Conservation (phyloP, 2,329 filamentous ascomycete genomes). For the Alternaria dauci region DNA sequence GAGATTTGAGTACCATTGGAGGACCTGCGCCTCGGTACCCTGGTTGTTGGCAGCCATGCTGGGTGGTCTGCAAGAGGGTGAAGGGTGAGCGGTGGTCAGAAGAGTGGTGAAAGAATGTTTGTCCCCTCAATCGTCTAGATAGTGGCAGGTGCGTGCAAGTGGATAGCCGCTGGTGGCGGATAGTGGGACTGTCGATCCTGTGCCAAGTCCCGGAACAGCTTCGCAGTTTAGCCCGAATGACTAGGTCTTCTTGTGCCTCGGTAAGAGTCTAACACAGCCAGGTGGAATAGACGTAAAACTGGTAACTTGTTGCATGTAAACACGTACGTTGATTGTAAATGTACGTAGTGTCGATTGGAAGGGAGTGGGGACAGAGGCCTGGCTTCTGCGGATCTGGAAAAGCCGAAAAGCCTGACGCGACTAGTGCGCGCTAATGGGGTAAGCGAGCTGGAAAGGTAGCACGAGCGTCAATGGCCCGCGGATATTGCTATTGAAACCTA, state of each 20-base stretch:
- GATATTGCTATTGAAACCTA: background rate
- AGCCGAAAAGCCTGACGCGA: slow-evolving; percentile 23
- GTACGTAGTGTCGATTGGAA: slow-evolving; percentile 14
- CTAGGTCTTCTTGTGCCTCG: background rate
- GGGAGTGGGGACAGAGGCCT: slow-evolving; percentile 20
- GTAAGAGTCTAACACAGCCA: background rate
- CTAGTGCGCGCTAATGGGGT: slow-evolving; percentile 33
- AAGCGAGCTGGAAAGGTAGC: slow-evolving; percentile 24
- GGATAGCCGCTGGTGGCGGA: slow-evolving; percentile 27
- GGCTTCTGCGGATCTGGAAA: slow-evolving; percentile 26
- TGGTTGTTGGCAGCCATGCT: slow-evolving; percentile 33
- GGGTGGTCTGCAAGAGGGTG: slow-evolving; percentile 7
- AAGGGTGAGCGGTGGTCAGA: slow-evolving; percentile 9
- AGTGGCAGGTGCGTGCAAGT: slow-evolving; percentile 14
- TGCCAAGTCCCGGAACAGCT: slow-evolving; percentile 21
- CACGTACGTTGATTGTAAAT: slow-evolving; percentile 17
- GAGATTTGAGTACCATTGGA: slow-evolving; percentile 48
- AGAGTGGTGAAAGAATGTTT: slow-evolving; percentile 18
- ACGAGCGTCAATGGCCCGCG: slow-evolving; percentile 6
- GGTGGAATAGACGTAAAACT: background rate
- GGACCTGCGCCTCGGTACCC: slow-evolving; percentile 32
- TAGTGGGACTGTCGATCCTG: slow-evolving; percentile 25
- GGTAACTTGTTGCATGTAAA: slow-evolving; percentile 1
- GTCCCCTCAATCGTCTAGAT: slow-evolving; percentile 16
- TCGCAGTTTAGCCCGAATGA: slow-evolving; percentile 11